Evolutionary conservation across 371 early-diverging fungal genomes (phyloP).

Genomic region (Parasitella parasitica): DNA sequence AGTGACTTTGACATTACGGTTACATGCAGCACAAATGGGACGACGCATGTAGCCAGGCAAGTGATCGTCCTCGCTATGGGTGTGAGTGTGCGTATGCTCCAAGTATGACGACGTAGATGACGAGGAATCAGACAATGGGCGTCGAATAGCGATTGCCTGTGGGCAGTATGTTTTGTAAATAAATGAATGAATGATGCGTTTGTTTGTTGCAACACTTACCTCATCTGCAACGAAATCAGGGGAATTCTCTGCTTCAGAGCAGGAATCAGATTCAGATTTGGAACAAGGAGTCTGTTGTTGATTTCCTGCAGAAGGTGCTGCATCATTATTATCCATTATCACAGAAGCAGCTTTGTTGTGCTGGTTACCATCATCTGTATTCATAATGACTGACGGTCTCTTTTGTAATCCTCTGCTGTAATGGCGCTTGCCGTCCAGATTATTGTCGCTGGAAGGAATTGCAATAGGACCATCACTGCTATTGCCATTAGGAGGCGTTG

Average conservation of each 20-base stretch:
- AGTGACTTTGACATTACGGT: slow-evolving; percentile 22
- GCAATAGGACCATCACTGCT: slow-evolving; percentile 1
- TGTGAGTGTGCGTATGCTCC: not conserved
- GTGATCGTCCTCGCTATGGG: slow-evolving; percentile 1
- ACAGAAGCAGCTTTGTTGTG: not conserved
- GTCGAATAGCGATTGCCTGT: not conserved
- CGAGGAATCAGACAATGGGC: not conserved
- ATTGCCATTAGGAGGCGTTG: not conserved
- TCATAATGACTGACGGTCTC: not conserved
- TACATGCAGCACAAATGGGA: slow-evolving; percentile 27
- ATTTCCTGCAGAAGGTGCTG: not conserved
- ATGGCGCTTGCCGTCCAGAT: not conserved
- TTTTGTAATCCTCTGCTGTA: not conserved
- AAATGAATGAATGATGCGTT: not conserved
- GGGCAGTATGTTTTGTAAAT: not conserved
- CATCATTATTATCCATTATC: not conserved
- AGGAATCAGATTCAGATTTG: not conserved
- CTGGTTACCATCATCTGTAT: not conserved
- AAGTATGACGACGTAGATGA: not conserved
- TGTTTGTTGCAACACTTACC: not conserved
- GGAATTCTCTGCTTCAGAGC: not conserved
- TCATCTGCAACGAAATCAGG: slow-evolving; percentile 2
- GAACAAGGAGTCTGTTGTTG: slow-evolving; percentile 8
- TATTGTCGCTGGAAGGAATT: slow-evolving; percentile 3
- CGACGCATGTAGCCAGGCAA: slow-evolving; percentile 21